Base-by-base conservation (phyloP, 306 rosid genomes). In the Pueraria montana region DNA sequence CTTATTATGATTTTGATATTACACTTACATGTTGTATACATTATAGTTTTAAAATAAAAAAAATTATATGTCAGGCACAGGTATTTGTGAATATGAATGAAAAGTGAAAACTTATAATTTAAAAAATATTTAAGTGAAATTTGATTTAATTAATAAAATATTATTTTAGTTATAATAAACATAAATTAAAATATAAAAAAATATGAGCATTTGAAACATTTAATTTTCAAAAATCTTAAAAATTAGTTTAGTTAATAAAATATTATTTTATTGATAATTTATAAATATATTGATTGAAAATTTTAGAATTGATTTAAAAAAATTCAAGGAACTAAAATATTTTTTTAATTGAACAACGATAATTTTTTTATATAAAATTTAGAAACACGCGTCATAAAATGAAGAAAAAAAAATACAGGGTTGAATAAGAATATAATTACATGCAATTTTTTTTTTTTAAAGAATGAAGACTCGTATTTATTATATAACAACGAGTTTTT, bases 1-100 rank as follows among this genome's bases (percentile, higher is more conserved):
- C 40, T 48, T 79, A 50, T 34, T 53, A 69, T 56, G 48, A 58
- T 74, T 82, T 78, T 78, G 82, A 66, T 20, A 48, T 68, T 52
- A 53, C 49, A 59, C 45, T 55, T 43, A 3, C 30, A 74, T 32
- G 53, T 56, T 55, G n/a, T n/a, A 63, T 62, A 12, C 32, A 52
- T 40, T 64, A 32, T 26, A 2, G 11, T 9, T 61, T 32, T 18
- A 20, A 18, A 55, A 2, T 20, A 20, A 20, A 55, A 55, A 9
- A 55, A 55, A 9, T 55, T 17, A 18, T 55, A 8, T 20, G 8
- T 18, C 61, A 53, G 27, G 26, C 11, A n/a, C 27, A 6, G 4
- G 30, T 56, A 21, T 56, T 21, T 20, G 14, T 21, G 30, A 56
- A 56, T 18, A 21, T 9, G 5, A 16, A 16, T 14, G 55, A 18